Evolutionary conservation across 106 monocot genomes (phyloP).

Genomic region (Cymbidium sinense): DNA sequence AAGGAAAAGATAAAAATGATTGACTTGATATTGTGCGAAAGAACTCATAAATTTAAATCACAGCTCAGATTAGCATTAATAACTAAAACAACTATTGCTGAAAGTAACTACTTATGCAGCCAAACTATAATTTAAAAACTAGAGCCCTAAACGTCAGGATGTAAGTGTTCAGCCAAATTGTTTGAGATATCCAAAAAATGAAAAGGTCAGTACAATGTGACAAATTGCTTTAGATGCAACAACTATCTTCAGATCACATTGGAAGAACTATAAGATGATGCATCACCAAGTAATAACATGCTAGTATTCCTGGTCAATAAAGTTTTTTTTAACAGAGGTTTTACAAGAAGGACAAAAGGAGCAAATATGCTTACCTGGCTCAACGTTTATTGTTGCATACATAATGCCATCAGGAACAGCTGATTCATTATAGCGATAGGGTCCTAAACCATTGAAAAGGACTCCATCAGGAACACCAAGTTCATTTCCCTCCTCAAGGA

Average conservation of each 20-base stretch:
- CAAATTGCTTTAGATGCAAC: not conserved
- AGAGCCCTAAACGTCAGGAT: not conserved
- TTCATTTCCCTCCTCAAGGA: slow-evolving; percentile 51
- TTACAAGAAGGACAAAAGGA: not conserved
- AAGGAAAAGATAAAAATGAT: not conserved
- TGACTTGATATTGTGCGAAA: not conserved
- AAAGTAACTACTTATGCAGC: not conserved
- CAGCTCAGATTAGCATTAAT: not conserved
- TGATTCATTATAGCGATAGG: slow-evolving; percentile 75
- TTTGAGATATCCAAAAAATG: not conserved
- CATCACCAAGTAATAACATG: not conserved
- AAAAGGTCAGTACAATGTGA: not conserved
- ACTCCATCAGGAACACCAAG: slow-evolving; percentile 82
- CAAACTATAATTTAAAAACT: not conserved
- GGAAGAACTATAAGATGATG: not conserved
- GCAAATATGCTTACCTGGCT: slow-evolving; percentile 45
- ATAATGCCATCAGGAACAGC: slow-evolving; percentile 60
- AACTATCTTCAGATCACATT: not conserved
- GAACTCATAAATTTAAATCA: not conserved
- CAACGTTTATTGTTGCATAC: slow-evolving; percentile 84
- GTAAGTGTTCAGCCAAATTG: not conserved
- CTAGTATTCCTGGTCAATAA: not conserved
- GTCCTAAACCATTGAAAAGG: slow-evolving; percentile 80
- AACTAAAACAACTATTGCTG: not conserved
- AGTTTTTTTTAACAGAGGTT: not conserved